Base-by-base conservation (phyloP, 306 rosid genomes). In the Alnus glutinosa region DNA sequence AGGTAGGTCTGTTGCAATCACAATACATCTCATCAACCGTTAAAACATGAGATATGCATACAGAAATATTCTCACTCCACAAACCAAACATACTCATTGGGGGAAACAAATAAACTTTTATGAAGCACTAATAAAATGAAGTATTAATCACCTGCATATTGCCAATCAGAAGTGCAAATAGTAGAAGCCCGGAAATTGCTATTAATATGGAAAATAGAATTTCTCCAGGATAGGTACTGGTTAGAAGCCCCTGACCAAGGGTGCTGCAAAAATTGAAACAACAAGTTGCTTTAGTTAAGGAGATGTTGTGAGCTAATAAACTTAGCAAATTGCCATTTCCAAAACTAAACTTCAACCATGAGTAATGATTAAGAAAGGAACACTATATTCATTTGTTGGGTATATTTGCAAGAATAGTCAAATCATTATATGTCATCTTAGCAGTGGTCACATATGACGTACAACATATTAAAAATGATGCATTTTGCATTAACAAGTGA, bases 211-310 rank as follows among this genome's bases (percentile, higher is more conserved):
- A 95, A 79, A 95, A 95, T 80, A 88, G 18, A 76, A 90, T 87
- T 87, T 95, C 98, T 78, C 87, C 84, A 52, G 90, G 82, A 69
- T 86, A 92, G 61, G 97, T 85, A 82, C 97, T 91, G 13, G 98
- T 95, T 62, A 79, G 85, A 81, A 95, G 98, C 71, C 98, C 98
- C 82, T 92, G 97, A 58, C 97, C 98, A 79, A 94, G 97, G 51
- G 98, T 94, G 83, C 98, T 91, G 92, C 79, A 63, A 28, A 79
- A 84, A 67, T 49, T 79, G 80, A 87, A 84, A 78, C 30, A 73
- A 14, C 37, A 77, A 71, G 59, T 37, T 34, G 28, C 70, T 78
- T 37, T 79, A 73, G 69, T 52, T 73, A 18, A 9, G 12, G 34
- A 49, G 44, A 16, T 12, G 19, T 52, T 37, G 9, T 55, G n/a